phyloP scores from a whole-genome alignment of 352 stramenopile species.

The Globisporangium acanthophoron region DNA sequence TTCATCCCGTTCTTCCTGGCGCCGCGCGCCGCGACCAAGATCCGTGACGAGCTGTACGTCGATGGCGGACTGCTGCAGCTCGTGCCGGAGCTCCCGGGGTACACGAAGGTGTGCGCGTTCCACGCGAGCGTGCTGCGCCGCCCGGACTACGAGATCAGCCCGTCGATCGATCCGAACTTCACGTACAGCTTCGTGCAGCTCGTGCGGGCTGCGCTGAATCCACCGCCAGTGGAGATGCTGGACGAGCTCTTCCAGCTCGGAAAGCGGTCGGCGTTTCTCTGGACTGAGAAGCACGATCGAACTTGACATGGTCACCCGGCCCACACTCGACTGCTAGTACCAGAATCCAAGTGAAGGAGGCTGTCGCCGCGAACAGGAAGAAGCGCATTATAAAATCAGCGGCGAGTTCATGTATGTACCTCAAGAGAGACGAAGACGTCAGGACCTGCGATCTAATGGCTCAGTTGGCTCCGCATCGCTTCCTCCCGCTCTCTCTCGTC shows the following conservation, averaged over 20 bases:
- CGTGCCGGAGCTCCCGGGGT: constrained; percentile 58
- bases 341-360: not conserved
- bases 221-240: constrained; percentile 43
- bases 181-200: constrained; percentile 55
- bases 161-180: constrained; percentile 54
- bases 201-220: constrained; percentile 46
- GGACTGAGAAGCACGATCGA: constrained; percentile 21
- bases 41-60: constrained; percentile 62
- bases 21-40: constrained; percentile 32
- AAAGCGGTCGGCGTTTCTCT: constrained; percentile 39
- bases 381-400: too few relatives aligned
- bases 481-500: constrained; percentile 17
- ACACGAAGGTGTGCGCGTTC: constrained; percentile 71
- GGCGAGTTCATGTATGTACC: too few relatives aligned
- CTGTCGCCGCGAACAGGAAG: not conserved
- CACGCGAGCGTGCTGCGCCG: constrained; percentile 43
- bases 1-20: constrained; percentile 79
- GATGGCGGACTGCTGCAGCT: constrained; percentile 67
- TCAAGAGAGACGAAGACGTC: too few relatives aligned
- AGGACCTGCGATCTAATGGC: not conserved
- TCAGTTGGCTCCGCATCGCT: not conserved
- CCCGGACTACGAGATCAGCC: constrained; percentile 71
- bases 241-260: constrained; percentile 67
- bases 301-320: not conserved
- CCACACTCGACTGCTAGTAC: not conserved